Base-by-base conservation (phyloP, 148 eudicot species). In the Chenopodium formosanum region DNA sequence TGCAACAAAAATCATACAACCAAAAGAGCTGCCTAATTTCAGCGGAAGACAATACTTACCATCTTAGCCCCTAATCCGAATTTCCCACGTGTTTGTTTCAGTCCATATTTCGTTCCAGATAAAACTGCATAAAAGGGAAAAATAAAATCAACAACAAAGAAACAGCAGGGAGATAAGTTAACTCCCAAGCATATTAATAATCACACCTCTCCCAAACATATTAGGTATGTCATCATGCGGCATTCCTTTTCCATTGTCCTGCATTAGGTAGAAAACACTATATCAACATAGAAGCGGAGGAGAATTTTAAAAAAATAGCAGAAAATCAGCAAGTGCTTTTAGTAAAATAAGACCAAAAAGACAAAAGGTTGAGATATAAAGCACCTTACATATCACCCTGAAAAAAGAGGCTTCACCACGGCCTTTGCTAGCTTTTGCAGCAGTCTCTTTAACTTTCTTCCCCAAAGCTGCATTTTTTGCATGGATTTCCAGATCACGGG, bases 221-320 rank as follows among this genome's bases (percentile, higher is more conserved):
- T 94, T 94, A 69, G 99, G 98, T 74, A 97, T 94, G 86, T 97
- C 99, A 85, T 94, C 98, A 88, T 97, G 99, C 56, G 98, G 90
- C 99, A 97, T 97, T 86, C 98, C 99, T 86, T 85, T 94, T 86
- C 99, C 99, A 87, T 94, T 97, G 80, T 97, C 99, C 99, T 97
- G 83, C 78, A 81, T 20, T 4, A 52, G 14, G 76, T 37, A 64
- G 17, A 20, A 14, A 4, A 76, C 12, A 29, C n/a, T 20, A 5
- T 10, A 50, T 64, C 66, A 76, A n/a, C 71, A 22, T 5, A 79
- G 34, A 58, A 9, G 3, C 2, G 37, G 71, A 40, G 19, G 29
- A 25, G n/a, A 34, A 11, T 60, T 31, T 9, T 9, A 37, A 29
- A 17, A 76, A 76, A 56, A 19, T 20, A 9, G n/a, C 64, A 52